phyloP scores from a whole-genome alignment of 352 stramenopile genomes.

The Phytophthora boehmeriae region DNA sequence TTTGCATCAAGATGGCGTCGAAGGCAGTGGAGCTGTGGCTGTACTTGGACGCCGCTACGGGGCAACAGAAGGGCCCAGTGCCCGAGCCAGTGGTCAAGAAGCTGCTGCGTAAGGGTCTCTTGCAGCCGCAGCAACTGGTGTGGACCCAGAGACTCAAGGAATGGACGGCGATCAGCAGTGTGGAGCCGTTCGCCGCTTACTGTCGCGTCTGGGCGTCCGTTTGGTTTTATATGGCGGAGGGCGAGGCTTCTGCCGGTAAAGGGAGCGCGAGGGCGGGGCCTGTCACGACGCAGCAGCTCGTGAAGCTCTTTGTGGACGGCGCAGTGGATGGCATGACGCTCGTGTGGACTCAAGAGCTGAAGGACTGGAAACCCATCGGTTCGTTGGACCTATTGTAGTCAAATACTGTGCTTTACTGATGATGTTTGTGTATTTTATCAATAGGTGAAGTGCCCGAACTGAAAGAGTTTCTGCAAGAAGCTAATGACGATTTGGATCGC shows the following conservation, averaged over 20 bases:
- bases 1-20: slow-evolving; percentile 6
- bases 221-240: slow-evolving; percentile 72
- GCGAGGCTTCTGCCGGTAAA: not conserved
- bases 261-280: slow-evolving; percentile 39
- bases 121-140: slow-evolving; percentile 68
- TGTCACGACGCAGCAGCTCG: slow-evolving; percentile 57
- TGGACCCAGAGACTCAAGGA: slow-evolving; percentile 71
- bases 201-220: slow-evolving; percentile 55
- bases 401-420: slow-evolving; percentile 10
- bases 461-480: slow-evolving; percentile 77
- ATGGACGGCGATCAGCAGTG: slow-evolving; percentile 52
- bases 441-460: slow-evolving; percentile 58
- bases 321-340: slow-evolving; percentile 77
- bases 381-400: too few species aligned
- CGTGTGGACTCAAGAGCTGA: slow-evolving; percentile 60
- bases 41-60: slow-evolving; percentile 70
- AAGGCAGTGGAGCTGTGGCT: slow-evolving; percentile 54
- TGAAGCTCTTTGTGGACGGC: slow-evolving; percentile 66
- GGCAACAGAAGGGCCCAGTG: slow-evolving; percentile 75
- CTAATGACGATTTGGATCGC: slow-evolving; percentile 64
- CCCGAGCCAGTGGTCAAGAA: slow-evolving; percentile 63
- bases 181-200: slow-evolving; percentile 59
- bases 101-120: slow-evolving; percentile 62
- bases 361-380: slow-evolving; percentile 66
- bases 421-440: slow-evolving; percentile 2